Evolutionary conservation across 768 basidiomycete genomes (phyloP).

Genomic region (Tulasnella sp.): DNA sequence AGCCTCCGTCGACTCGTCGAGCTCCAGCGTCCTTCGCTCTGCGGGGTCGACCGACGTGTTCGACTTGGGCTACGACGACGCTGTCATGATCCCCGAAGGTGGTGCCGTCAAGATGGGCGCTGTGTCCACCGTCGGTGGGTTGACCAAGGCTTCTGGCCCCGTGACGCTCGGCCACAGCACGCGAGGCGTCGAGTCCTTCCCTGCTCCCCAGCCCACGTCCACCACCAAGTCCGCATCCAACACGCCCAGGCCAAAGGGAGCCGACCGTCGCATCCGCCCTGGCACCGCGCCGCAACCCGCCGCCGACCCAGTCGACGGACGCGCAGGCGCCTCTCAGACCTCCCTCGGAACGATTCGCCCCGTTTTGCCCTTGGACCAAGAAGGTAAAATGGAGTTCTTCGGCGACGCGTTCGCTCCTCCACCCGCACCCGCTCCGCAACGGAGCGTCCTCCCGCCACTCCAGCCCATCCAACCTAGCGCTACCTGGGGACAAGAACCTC

Average conservation of each 20-base stretch:
- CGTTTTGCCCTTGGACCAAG: constrained; percentile 8
- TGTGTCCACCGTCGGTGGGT: constrained; percentile 13
- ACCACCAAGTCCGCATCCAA: neutral
- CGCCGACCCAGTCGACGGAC: neutral
- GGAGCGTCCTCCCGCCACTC: neutral
- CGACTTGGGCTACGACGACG: constrained; percentile 27
- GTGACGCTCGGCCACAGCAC: constrained; percentile 15
- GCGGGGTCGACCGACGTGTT: neutral
- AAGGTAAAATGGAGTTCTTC: constrained; percentile 25
- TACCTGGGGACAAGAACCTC: neutral
- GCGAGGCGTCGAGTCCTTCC: constrained; percentile 25
- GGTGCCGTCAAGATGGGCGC: neutral
- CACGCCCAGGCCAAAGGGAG: constrained; percentile 11
- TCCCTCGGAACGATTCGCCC: constrained; percentile 22
- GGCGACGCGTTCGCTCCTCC: constrained; percentile 26
- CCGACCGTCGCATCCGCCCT: constrained; percentile 18
- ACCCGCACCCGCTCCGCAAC: neutral
- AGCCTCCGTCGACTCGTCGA: constrained; percentile 5
- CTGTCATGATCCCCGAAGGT: constrained; percentile 24
- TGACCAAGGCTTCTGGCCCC: constrained; percentile 9
- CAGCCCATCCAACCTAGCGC: neutral
- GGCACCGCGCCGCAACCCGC: neutral
- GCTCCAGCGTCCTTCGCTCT: neutral
- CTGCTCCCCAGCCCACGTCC: neutral
- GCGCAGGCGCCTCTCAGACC: neutral